These are phyloP conservation scores for Termitomyces sp. DNA, from an alignment of 768 basidiomycete species.

Conservation along the genomic window DNA sequence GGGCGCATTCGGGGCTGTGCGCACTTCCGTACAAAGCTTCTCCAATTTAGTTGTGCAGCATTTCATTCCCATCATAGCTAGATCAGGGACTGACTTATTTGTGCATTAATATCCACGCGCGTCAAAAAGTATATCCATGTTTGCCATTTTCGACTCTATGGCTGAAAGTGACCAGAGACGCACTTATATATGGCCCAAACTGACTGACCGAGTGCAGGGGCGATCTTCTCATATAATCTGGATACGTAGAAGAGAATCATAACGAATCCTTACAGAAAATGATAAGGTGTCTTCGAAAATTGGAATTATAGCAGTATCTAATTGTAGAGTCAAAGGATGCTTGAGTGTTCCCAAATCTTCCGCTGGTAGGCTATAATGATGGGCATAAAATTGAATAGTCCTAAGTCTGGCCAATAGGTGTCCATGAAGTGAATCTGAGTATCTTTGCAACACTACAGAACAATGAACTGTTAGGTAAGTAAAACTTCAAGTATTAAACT, in stretches of 20 bases:
- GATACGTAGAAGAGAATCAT: no score
- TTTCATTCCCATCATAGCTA: no score
- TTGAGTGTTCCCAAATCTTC: conserved; percentile 49
- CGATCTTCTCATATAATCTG: no score
- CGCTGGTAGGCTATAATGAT: conserved; percentile 87
- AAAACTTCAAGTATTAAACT: conserved; percentile 15
- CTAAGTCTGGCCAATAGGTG: conserved; percentile 93
- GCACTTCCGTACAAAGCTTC: conserved; percentile 63
- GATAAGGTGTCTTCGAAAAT: no score
- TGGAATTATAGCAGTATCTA: background rate
- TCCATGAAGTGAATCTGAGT: conserved; percentile 86
- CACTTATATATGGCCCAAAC: no score
- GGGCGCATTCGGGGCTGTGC: conserved; percentile 61
- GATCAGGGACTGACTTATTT: conserved; percentile 50
- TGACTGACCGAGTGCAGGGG: no score
- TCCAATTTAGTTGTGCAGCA: conserved; percentile 60
- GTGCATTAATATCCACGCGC: no score
- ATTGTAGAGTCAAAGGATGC: background rate
- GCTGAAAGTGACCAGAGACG: no score
- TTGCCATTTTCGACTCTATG: no score
- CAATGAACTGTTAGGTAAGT: conserved; percentile 1
- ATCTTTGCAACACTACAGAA: conserved; percentile 65
- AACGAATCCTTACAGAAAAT: no score
- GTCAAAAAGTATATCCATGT: no score
- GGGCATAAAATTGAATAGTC: conserved; percentile 80